phyloP scores from a whole-genome alignment of 1,284 basidiomycete genomes.

The Marasmius fiardii region DNA sequence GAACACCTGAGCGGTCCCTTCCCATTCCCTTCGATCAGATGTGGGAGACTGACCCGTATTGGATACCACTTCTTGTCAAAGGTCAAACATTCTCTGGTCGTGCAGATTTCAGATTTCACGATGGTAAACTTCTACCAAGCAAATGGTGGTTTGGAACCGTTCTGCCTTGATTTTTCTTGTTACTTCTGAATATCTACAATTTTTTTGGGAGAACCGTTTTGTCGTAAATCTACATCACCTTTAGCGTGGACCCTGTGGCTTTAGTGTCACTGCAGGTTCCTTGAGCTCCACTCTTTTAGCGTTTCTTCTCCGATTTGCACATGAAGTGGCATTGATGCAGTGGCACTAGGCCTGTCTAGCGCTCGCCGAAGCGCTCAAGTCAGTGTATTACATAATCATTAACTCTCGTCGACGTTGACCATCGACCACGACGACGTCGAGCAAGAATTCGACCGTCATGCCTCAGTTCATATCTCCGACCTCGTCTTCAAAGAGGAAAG shows the following conservation, averaged over 20 bases:
- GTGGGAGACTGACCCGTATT: slow-evolving; percentile 64
- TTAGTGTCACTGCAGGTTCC: no score
- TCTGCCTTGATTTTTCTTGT: background rate
- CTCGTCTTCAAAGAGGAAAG: slow-evolving; percentile 46
- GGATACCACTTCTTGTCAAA: slow-evolving; percentile 55
- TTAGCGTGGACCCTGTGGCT: no score
- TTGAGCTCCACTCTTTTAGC: no score
- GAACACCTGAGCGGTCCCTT: slow-evolving; percentile 13
- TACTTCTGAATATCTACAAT: background rate
- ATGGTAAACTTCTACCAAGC: slow-evolving; percentile 30
- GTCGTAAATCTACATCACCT: no score
- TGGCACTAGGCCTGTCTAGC: no score
- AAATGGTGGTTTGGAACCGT: slow-evolving; percentile 55
- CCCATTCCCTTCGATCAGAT: slow-evolving; percentile 53
- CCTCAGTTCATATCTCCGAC: slow-evolving; percentile 1
- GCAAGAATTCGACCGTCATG: background rate
- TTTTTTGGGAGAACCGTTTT: background rate
- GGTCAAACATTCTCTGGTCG: slow-evolving; percentile 49
- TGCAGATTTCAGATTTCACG: slow-evolving; percentile 45
- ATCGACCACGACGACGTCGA: slow-evolving; percentile 5
- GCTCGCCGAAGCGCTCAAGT: no score
- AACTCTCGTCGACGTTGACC: background rate
- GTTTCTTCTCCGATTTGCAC: no score
- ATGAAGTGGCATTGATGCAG: no score
- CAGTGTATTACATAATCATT: background rate